Percentiles rank a stretch among this genome's conserved stretches.
These are phyloP conservation scores for Lomentospora prolificans DNA, from an alignment of 2,329 filamentous ascomycete genomes.

Conservation along the genomic window DNA sequence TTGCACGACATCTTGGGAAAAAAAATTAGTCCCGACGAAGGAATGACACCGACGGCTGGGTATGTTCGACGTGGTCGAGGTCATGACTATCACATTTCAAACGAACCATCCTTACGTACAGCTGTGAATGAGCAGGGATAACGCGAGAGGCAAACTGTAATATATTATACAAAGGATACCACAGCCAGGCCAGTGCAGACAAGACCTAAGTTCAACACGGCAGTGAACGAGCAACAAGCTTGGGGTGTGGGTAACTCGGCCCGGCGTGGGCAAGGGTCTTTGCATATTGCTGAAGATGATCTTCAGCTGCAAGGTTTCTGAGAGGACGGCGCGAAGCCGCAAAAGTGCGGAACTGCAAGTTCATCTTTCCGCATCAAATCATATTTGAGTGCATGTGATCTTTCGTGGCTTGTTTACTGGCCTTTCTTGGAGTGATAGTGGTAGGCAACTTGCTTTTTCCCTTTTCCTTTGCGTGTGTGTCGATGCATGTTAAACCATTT, in stretches of 20 bases:
- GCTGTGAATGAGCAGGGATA: too few species aligned
- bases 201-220: too few species aligned
- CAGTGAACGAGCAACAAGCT: neutral
- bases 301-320: neutral
- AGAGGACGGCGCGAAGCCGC: neutral
- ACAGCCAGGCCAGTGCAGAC: too few species aligned
- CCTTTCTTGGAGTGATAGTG: neutral
- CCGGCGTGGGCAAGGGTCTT: neutral
- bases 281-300: neutral
- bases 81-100: neutral
- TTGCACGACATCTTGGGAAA: neutral
- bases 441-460: too few species aligned
- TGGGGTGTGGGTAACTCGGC: neutral
- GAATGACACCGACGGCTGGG: neutral
- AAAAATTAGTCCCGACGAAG: neutral
- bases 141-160: too few species aligned
- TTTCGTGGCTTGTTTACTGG: neutral
- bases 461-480: too few species aligned
- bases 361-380: neutral
- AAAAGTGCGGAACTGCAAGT: neutral
- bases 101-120: too few species aligned
- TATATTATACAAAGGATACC: neutral
- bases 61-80: neutral
- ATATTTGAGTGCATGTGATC: neutral
- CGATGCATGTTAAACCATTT: too few species aligned